A percentile compares a stretch with the other conserved stretches of the same genome.
phyloP scores from a whole-genome alignment of 352 stramenopile genomes.

The Blastocystis sp. region DNA sequence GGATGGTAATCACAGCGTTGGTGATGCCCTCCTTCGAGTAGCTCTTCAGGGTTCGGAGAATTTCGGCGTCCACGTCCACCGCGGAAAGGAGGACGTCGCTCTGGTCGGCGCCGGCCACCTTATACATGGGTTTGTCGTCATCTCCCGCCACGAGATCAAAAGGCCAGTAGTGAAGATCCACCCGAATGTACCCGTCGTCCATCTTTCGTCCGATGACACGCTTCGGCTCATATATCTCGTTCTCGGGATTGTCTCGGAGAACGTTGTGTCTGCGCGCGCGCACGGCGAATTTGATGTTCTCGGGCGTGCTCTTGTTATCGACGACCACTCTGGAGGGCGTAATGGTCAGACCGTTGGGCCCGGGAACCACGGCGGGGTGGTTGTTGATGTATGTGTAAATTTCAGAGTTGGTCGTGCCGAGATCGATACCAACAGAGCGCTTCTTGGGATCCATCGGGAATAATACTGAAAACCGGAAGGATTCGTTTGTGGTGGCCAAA shows the following conservation, averaged over 20 bases:
- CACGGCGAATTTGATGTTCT: conserved; percentile 82
- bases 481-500: conserved; percentile 74
- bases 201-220: conserved; percentile 63
- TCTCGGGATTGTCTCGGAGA: conserved; percentile 77
- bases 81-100: conserved; percentile 9
- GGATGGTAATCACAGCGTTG: conserved; percentile 67
- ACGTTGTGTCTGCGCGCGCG: conserved; percentile 84
- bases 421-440: conserved; percentile 82
- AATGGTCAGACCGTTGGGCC: conserved; percentile 85
- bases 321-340: conserved; percentile 89
- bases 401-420: conserved; percentile 84
- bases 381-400: conserved; percentile 83
- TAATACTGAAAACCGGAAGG: no score
- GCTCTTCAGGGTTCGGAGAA: conserved; percentile 14
- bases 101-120: conserved; percentile 1
- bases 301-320: conserved; percentile 77
- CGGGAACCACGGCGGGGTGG: conserved; percentile 81
- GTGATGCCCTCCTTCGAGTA: conserved; percentile 76
- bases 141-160: conserved; percentile 24
- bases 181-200: conserved; percentile 45
- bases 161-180: conserved; percentile 60
- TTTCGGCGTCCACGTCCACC: conserved; percentile 62
- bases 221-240: conserved; percentile 71
- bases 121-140: not conserved
- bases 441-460: no score